phyloP scores from a whole-genome alignment of 2,329 filamentous ascomycete species.

The Botrytis aclada region DNA sequence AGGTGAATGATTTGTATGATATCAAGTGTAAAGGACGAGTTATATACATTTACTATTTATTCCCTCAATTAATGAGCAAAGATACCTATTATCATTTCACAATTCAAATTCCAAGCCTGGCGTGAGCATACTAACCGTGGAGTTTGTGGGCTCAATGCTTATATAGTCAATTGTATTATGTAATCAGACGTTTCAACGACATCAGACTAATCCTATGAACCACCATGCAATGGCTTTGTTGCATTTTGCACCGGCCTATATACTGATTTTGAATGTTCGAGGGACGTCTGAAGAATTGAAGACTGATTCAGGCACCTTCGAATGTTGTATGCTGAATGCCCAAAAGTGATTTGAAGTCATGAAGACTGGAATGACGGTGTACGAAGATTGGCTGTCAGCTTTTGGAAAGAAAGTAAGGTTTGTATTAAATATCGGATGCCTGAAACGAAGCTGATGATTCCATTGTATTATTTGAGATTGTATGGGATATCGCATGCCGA shows the following conservation, averaged over 20 bases:
- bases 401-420: background rate
- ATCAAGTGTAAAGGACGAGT: background rate
- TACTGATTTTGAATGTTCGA: background rate
- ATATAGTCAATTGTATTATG: background rate
- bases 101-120: background rate
- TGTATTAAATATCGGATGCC: background rate
- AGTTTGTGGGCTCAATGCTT: background rate
- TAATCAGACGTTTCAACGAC: background rate
- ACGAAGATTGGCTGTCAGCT: background rate
- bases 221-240: background rate
- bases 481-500: background rate
- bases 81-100: background rate
- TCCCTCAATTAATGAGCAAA: background rate
- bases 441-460: background rate
- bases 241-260: background rate
- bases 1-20: constrained; percentile 6
- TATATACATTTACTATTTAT: background rate
- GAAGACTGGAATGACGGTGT: background rate
- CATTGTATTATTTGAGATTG: background rate
- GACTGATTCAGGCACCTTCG: background rate
- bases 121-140: background rate
- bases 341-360: background rate
- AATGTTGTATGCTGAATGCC: background rate
- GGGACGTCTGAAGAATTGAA: background rate
- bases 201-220: background rate